Evolutionary conservation across 306 rosid species (phyloP).

Genomic region (Sicyos baderoa): DNA sequence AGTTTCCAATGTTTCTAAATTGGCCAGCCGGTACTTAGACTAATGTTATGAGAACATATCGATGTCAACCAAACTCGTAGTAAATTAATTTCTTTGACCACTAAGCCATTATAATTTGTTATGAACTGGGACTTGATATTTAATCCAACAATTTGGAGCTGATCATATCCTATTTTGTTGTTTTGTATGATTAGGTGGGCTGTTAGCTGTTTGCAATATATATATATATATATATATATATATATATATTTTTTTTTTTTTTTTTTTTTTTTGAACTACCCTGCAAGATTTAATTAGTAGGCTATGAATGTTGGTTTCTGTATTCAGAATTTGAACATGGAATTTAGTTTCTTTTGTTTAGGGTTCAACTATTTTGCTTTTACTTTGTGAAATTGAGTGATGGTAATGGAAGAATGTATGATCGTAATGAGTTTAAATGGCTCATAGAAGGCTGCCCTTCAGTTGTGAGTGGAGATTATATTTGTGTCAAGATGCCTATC

Average conservation of each 20-base stretch:
- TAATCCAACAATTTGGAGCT: neutral
- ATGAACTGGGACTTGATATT: neutral
- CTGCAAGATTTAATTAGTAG: neutral
- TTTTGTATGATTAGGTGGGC: neutral
- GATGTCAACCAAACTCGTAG: neutral
- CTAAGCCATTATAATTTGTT: too few species aligned
- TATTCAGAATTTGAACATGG: neutral
- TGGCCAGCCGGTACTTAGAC: too few species aligned
- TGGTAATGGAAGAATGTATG: neutral
- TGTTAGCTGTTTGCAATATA: too few species aligned
- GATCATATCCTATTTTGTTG: neutral
- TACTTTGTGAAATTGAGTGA: neutral
- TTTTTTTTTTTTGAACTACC: too few species aligned
- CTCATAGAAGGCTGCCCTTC: constrained; percentile 92
- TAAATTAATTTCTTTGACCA: neutral
- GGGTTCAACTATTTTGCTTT: neutral
- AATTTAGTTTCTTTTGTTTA: neutral
- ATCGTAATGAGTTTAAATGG: constrained; percentile 15
- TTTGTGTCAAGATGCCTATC: constrained; percentile 46
- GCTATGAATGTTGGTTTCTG: neutral
- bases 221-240: too few species aligned
- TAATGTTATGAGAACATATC: too few species aligned
- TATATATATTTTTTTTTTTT: too few species aligned
- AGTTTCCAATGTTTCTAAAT: neutral
- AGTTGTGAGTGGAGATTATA: constrained; percentile 64